Percentiles rank a stretch among this genome's conserved stretches.
phyloP scores from a whole-genome alignment of 2,329 filamentous ascomycete species.

The Fusarium siculi region DNA sequence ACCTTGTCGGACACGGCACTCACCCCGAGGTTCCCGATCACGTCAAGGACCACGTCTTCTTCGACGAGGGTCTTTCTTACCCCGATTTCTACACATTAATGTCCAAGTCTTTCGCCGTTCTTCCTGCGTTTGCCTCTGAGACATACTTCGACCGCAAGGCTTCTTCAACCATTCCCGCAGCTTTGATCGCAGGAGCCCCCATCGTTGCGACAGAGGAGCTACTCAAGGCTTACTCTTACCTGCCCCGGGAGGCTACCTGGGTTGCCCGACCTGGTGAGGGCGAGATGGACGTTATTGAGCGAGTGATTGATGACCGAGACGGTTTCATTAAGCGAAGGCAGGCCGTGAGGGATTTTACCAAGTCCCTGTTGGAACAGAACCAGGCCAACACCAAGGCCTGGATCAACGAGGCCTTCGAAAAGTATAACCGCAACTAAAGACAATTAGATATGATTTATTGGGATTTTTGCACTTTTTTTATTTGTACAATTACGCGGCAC shows the following conservation, averaged over 20 bases:
- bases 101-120: slow-evolving; percentile 35
- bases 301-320: slow-evolving; percentile 37
- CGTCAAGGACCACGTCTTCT: slow-evolving; percentile 37
- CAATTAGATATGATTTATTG: slow-evolving; percentile 26
- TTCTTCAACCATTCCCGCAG: slow-evolving; percentile 44
- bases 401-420: slow-evolving; percentile 31
- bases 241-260: slow-evolving; percentile 42
- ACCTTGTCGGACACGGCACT: slow-evolving; percentile 43
- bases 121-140: slow-evolving; percentile 44
- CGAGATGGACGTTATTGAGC: slow-evolving; percentile 43
- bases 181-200: slow-evolving; percentile 43
- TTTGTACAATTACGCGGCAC: slow-evolving; percentile 27
- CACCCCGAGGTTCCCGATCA: slow-evolving; percentile 38
- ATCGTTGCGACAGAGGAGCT: slow-evolving; percentile 42
- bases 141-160: slow-evolving; percentile 45
- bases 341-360: slow-evolving; percentile 25
- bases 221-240: slow-evolving; percentile 41
- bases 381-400: slow-evolving; percentile 34
- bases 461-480: slow-evolving; percentile 16
- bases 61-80: slow-evolving; percentile 42
- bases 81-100: slow-evolving; percentile 43
- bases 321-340: slow-evolving; percentile 37
- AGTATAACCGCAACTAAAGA: slow-evolving; percentile 9
- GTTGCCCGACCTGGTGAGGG: slow-evolving; percentile 37
- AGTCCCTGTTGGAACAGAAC: slow-evolving; percentile 33